Percentiles rank a stretch among this genome's conserved stretches.
Conservation (phyloP, 177 flowering plant genomes). For the Vitis hybrid region DNA sequence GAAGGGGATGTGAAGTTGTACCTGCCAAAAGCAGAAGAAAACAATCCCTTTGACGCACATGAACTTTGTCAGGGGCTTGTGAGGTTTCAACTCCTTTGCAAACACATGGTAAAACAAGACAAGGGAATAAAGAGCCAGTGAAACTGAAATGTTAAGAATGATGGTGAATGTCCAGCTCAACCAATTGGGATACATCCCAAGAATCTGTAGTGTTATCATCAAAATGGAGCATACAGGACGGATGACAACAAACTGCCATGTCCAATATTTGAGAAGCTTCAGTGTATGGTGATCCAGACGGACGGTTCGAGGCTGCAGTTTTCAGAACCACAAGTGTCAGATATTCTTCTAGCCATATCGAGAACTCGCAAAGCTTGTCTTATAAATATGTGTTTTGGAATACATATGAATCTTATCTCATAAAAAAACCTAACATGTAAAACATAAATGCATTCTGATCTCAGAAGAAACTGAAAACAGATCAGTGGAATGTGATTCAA, state of each 20-base stretch:
- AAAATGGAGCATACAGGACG: slow-evolving; percentile 86
- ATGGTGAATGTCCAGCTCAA: slow-evolving; percentile 92
- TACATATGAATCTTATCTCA: not conserved
- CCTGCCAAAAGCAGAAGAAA: slow-evolving; percentile 99
- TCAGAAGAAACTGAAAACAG: too few species aligned
- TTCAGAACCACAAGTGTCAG: slow-evolving; percentile 6
- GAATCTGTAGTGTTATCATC: slow-evolving; percentile 78
- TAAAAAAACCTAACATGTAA: not conserved
- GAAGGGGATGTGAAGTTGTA: slow-evolving; percentile 15
- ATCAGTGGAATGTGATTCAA: too few species aligned
- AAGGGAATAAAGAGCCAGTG: slow-evolving; percentile 87
- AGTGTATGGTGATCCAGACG: slow-evolving; percentile 63
- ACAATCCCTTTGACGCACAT: slow-evolving; percentile 96
- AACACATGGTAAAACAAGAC: slow-evolving; percentile 89
- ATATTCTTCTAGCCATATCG: not conserved
- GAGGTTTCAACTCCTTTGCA: slow-evolving; percentile 91
- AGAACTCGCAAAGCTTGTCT: not conserved
- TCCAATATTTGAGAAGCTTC: slow-evolving; percentile 84
- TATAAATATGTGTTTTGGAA: not conserved
- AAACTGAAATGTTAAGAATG: slow-evolving; percentile 81
- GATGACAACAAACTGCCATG: slow-evolving; percentile 95
- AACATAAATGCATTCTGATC: too few species aligned
- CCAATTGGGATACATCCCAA: slow-evolving; percentile 81
- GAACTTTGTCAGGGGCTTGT: slow-evolving; percentile 93
- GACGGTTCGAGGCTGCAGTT: slow-evolving; percentile 76